A percentile compares a stretch with the other conserved stretches of the same genome.
phyloP scores from a whole-genome alignment of 148 eudicot species.

The Pouteria glomerata region DNA sequence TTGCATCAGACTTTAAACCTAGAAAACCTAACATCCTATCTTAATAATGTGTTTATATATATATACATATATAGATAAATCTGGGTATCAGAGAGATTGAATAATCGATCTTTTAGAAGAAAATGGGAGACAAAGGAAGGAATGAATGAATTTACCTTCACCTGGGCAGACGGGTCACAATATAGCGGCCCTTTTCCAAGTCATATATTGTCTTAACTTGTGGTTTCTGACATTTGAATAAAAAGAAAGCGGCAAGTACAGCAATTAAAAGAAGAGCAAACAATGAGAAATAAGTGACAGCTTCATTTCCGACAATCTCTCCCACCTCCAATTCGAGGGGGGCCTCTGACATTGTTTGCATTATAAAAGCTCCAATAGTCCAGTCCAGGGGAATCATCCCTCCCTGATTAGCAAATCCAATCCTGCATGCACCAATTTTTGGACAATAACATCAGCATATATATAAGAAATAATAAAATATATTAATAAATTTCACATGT shows the following conservation, averaged over 20 bases:
- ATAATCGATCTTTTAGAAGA: too few species aligned
- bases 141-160: constrained; percentile 7
- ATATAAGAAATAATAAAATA: too few species aligned
- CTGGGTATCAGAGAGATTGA: too few species aligned
- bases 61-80: too few species aligned
- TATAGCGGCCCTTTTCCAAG: constrained; percentile 45
- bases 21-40: too few species aligned
- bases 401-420: constrained; percentile 11
- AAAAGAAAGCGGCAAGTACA: constrained; percentile 36
- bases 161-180: constrained; percentile 39
- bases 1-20: too few species aligned
- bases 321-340: constrained; percentile 23
- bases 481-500: too few species aligned
- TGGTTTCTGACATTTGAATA: constrained; percentile 46
- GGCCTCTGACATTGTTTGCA: constrained; percentile 29
- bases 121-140: neutral
- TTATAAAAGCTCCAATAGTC: constrained; percentile 42
- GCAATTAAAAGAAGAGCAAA: constrained; percentile 31
- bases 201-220: constrained; percentile 45
- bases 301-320: constrained; percentile 30
- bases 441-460: neutral
- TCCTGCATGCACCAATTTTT: constrained; percentile 1
- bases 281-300: constrained; percentile 32
- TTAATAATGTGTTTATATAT: too few species aligned
- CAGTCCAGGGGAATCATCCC: constrained; percentile 30